Conservation (phyloP, 257 asterid species). For the Nicotiana paniculata region DNA sequence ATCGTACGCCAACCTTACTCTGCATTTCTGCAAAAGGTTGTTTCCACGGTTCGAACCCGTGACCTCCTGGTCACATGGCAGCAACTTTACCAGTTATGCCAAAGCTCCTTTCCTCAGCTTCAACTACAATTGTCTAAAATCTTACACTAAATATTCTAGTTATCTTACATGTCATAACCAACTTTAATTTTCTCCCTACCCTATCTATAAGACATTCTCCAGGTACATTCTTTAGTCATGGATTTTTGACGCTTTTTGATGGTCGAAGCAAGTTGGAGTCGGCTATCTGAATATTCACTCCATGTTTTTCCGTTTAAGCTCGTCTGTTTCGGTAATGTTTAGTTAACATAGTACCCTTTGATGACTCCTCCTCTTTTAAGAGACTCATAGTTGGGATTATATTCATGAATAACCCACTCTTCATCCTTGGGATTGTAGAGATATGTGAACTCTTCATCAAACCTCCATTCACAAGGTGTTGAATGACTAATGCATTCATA, state of each 20-base stretch:
- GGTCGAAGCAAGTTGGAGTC: not conserved
- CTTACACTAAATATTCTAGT: not conserved
- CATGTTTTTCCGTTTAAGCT: not conserved
- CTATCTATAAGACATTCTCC: no score
- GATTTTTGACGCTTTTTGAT: not conserved
- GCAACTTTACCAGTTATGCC: no score
- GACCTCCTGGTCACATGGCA: no score
- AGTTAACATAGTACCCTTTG: constrained; percentile 39
- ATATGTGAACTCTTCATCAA: constrained; percentile 46
- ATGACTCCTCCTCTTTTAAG: constrained; percentile 58
- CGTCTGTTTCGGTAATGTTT: not conserved
- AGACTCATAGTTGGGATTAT: constrained; percentile 65
- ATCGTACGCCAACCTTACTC: no score
- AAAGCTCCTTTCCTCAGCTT: no score
- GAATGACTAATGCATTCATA: constrained; percentile 22
- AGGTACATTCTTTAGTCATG: no score
- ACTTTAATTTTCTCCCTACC: not conserved
- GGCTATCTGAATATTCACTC: not conserved
- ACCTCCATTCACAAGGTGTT: constrained; percentile 48
- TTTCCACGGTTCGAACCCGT: no score
- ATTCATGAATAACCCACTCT: constrained; percentile 30
- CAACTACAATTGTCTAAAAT: not conserved
- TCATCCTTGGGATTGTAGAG: constrained; percentile 14
- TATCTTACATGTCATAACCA: not conserved
- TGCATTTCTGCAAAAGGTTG: no score